Base-by-base conservation (phyloP, 768 basidiomycete genomes). In the Amanita rimosa region DNA sequence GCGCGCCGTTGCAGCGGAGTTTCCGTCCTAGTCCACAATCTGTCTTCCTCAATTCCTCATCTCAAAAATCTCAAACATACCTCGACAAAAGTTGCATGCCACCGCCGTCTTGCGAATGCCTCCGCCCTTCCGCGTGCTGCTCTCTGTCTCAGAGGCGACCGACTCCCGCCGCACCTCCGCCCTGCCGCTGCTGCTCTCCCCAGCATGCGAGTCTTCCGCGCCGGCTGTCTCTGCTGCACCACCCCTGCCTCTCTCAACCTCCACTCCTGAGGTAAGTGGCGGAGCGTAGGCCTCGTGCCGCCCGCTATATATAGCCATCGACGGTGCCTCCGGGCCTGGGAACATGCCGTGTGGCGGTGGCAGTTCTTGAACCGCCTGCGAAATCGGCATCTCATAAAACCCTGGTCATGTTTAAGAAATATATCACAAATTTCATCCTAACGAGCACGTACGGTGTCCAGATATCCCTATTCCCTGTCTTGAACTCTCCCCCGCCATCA, bases 21-120 rank as follows among this genome's bases (percentile, higher is more conserved):
- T 89, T 89, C 48, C 85, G 78, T 38, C 74, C 85, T 89, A 55
- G 4, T 52, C 43, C 49, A 58, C 24, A 22, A 14, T 38, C 35
- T 2, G 27, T 14, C 9, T 24, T 13, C 2, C 24, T 24, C 58
- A 21, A 48, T 24, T 39, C n/a, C n/a, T 37, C 19, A 38, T 26
- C 34, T 35, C 10, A 58, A 51, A n/a, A n/a, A n/a, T n/a, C n/a
- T 55, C 67, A 58, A 24, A 44, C 29, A 21, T 56, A 81, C 85
- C 73, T 74, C 85, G 72, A 67, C 85, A 89, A 61, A 86, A 86
- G 63, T 83, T 70, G 66, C 85, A 89, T 50, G 85, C 85, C 31
- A 87, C 72, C 19, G 67, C 66, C 29, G 75, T 76, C 67, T 82
- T 83, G 54, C 67, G 63, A 19, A 59, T 54, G 45, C 56, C 59